Conservation (phyloP, 2,329 filamentous ascomycete species). For the Cercospora janseana region DNA sequence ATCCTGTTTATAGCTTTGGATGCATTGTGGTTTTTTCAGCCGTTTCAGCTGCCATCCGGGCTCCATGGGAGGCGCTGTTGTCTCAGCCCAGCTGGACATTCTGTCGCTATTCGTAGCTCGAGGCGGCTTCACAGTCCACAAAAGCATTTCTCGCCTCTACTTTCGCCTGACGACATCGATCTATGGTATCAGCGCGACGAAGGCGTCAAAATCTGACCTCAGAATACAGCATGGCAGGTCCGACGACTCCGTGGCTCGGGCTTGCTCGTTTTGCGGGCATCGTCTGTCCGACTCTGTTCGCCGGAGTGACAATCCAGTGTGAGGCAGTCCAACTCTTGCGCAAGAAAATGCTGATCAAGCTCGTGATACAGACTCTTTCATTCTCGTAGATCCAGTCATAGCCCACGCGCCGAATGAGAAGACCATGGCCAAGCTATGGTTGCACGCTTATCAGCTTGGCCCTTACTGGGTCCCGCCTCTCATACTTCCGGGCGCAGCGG, state of each 20-base stretch:
- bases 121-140: no score
- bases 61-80: no score
- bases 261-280: slow-evolving; percentile 27
- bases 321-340: slow-evolving; percentile 7
- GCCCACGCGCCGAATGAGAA: slow-evolving; percentile 35
- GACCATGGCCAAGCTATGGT: slow-evolving; percentile 42
- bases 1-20: no score
- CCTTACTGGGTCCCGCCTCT: slow-evolving; percentile 40
- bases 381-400: slow-evolving; percentile 40
- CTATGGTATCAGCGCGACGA: no score
- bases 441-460: slow-evolving; percentile 41
- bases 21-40: no score
- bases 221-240: slow-evolving; percentile 1
- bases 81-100: no score
- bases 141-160: no score
- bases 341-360: not conserved
- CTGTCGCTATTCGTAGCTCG: no score
- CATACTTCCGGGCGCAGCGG: slow-evolving; percentile 36
- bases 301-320: slow-evolving; percentile 30
- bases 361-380: slow-evolving; percentile 33
- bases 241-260: not conserved
- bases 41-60: no score
- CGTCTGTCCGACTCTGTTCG: slow-evolving; percentile 28
- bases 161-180: no score
- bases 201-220: no score